These are phyloP conservation scores for Aspergillus cristatus DNA, from an alignment of 495 filamentous ascomycete genomes.

Conservation along the genomic window DNA sequence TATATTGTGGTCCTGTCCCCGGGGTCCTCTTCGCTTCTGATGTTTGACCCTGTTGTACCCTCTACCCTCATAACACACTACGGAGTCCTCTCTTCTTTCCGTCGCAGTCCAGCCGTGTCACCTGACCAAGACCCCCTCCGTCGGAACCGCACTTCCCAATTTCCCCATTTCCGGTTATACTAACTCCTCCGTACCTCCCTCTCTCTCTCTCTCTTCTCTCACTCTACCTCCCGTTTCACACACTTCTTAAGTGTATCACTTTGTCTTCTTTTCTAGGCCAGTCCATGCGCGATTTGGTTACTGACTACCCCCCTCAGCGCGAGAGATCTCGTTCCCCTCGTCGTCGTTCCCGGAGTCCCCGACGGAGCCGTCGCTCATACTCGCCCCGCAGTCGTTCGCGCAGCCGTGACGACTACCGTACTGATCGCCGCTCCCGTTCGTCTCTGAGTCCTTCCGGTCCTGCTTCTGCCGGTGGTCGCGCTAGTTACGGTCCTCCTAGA, in stretches of 20 bases:
- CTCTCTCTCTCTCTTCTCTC: conserved; percentile 10
- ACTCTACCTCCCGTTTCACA: conserved; percentile 12
- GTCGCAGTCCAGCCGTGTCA: conserved; percentile 13
- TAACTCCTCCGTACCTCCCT: conserved; percentile 2
- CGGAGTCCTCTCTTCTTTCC: conserved; percentile 1
- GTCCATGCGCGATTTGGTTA: conserved; percentile 24
- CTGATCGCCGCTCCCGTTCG: conserved; percentile 70
- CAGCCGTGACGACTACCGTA: conserved; percentile 81
- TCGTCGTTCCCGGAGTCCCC: conserved; percentile 73
- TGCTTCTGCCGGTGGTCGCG: conserved; percentile 48
- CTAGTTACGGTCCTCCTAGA: conserved; percentile 55
- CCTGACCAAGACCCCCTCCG: conserved; percentile 11
- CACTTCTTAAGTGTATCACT: not conserved
- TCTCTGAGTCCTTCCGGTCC: conserved; percentile 76
- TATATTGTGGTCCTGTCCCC: too few relatives aligned
- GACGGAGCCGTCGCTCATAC: conserved; percentile 75
- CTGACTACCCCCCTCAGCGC: conserved; percentile 55
- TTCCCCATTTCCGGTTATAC: conserved; percentile 5
- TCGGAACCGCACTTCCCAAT: not conserved
- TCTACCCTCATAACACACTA: not conserved
- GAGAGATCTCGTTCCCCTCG: conserved; percentile 92
- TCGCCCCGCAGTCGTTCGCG: conserved; percentile 88
- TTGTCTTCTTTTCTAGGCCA: conserved; percentile 15
- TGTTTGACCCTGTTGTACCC: conserved; percentile 1
- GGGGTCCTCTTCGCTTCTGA: too few relatives aligned